Conservation (phyloP, 1,284 basidiomycete genomes). For the Irpex sp. region DNA sequence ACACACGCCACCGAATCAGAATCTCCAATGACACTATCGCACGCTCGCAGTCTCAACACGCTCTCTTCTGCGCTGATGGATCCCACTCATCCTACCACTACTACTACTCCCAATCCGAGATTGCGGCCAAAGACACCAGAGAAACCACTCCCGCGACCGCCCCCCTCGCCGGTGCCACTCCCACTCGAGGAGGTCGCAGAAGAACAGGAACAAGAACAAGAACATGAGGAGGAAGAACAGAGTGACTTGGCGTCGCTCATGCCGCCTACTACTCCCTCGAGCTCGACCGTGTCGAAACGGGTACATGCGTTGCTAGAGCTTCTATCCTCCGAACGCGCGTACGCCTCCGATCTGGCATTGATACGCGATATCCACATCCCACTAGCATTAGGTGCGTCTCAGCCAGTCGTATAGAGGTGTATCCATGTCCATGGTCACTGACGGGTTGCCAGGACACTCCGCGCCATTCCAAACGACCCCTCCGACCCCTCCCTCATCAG, state of each 20-base stretch:
- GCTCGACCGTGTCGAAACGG: conserved; percentile 55
- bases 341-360: conserved; percentile 84
- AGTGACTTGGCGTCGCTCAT: neutral
- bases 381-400: conserved; percentile 56
- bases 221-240: neutral
- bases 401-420: neutral
- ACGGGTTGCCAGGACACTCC: conserved; percentile 24
- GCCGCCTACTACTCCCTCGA: conserved; percentile 1
- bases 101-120: conserved; percentile 1
- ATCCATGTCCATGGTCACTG: neutral
- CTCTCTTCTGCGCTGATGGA: conserved; percentile 26
- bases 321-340: conserved; percentile 80
- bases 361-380: conserved; percentile 84
- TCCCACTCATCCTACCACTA: neutral
- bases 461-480: conserved; percentile 25
- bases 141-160: conserved; percentile 30
- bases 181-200: conserved; percentile 1
- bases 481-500: conserved; percentile 31
- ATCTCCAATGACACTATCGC: conserved; percentile 14
- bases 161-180: conserved; percentile 18
- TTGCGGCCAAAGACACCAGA: conserved; percentile 24
- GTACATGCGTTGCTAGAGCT: conserved; percentile 84
- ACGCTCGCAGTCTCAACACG: conserved; percentile 28
- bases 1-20: neutral
- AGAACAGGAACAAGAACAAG: conserved; percentile 1